These are phyloP conservation scores for Podila epigama DNA, from an alignment of 192 early-diverging fungal genomes.

Conservation along the genomic window DNA sequence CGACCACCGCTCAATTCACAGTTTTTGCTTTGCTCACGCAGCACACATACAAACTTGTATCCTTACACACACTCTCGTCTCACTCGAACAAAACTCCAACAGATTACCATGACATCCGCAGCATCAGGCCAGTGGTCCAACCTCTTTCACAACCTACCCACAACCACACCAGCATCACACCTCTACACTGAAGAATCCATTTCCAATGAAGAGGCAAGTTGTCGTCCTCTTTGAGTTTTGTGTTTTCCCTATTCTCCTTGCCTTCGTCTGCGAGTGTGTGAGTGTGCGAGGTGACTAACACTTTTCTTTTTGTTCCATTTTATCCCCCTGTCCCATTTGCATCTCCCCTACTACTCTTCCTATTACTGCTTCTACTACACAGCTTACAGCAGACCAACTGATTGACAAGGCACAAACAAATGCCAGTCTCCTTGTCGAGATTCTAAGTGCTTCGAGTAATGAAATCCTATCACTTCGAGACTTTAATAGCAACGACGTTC, in stretches of 20 bases:
- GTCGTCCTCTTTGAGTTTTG: background rate
- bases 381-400: conserved; percentile 26
- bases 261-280: background rate
- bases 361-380: background rate
- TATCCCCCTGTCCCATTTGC: no score
- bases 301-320: no score
- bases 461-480: conserved; percentile 1
- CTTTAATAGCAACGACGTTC: conserved; percentile 26
- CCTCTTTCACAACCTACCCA: conserved; percentile 25
- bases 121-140: conserved; percentile 19
- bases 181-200: conserved; percentile 39
- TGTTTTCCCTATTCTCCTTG: background rate
- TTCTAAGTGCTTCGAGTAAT: conserved; percentile 13
- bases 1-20: background rate
- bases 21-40: background rate
- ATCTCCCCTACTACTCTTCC: background rate
- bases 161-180: conserved; percentile 17
- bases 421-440: conserved; percentile 30
- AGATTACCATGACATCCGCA: conserved; percentile 23
- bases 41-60: background rate
- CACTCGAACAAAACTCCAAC: no score
- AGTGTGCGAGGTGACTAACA: background rate
- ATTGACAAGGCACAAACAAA: conserved; percentile 33
- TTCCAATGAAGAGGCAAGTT: conserved; percentile 19
- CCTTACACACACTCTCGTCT: background rate